phyloP scores from a whole-genome alignment of 2,329 filamentous ascomycete species.

The Leptographium galeiforme region DNA sequence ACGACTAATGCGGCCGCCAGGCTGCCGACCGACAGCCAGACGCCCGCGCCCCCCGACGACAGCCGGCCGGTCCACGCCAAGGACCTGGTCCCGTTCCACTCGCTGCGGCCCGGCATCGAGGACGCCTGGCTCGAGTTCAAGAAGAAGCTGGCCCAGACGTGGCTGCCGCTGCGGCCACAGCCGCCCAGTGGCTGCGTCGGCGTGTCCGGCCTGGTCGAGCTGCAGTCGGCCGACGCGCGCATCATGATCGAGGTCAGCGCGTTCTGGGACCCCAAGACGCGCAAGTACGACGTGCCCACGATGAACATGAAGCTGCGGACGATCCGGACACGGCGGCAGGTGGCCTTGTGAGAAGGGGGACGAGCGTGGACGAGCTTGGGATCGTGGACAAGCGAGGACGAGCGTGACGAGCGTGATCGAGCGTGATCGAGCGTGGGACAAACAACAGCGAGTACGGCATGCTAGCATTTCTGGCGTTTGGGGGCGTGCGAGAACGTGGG shows the following conservation, averaged over 20 bases:
- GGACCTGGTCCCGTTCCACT: conserved; percentile 13
- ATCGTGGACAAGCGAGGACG: background rate
- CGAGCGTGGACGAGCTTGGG: background rate
- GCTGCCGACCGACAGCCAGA: background rate
- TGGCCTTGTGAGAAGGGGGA: conserved; percentile 9
- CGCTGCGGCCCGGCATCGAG: conserved; percentile 16
- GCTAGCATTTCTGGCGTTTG: background rate
- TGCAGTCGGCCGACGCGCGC: conserved; percentile 30
- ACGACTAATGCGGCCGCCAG: background rate
- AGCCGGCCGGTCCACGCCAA: conserved; percentile 3
- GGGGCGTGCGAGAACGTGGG: no score
- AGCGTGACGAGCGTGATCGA: background rate
- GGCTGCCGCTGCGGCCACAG: conserved; percentile 26
- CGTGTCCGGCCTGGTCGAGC: conserved; percentile 40
- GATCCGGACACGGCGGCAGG: conserved; percentile 27
- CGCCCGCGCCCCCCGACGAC: background rate
- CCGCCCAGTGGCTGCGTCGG: conserved; percentile 38
- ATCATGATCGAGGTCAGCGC: conserved; percentile 37
- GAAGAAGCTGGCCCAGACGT: conserved; percentile 28
- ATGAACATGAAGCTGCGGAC: conserved; percentile 28
- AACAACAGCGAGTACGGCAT: background rate
- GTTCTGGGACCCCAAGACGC: conserved; percentile 43
- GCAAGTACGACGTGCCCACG: conserved; percentile 26
- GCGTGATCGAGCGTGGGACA: background rate
- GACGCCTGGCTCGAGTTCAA: conserved; percentile 20